Percentiles rank a stretch among this genome's conserved stretches.
phyloP scores from a whole-genome alignment of 2,329 filamentous ascomycete species.

The Colletotrichum phormii region DNA sequence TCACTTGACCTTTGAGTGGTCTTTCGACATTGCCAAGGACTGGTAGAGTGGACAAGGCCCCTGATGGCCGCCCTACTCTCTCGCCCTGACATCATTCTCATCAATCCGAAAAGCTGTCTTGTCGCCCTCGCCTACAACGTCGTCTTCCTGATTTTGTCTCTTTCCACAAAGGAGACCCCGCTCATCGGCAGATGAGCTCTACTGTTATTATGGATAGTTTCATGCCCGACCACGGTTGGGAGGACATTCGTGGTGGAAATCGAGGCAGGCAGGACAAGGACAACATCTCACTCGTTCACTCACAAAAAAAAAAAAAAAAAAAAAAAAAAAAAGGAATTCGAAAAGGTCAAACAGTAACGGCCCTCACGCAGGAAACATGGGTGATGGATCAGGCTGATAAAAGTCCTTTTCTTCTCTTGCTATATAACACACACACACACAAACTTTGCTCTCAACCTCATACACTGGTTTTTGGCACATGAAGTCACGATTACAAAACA shows the following conservation, averaged over 20 bases:
- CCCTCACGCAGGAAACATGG: neutral
- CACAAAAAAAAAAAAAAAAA: neutral
- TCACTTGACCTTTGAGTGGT: constrained; percentile 94
- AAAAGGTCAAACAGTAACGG: neutral
- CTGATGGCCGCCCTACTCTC: neutral
- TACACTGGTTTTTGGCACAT: constrained; percentile 20
- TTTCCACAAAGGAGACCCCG: neutral
- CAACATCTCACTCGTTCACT: neutral
- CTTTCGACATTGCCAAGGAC: constrained; percentile 96
- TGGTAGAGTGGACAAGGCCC: constrained; percentile 68
- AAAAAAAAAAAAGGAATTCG: neutral
- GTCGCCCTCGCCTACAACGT: neutral
- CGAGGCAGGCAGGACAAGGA: neutral
- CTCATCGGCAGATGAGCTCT: no score
- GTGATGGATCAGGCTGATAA: neutral
- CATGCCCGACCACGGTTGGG: neutral
- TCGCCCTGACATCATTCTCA: neutral
- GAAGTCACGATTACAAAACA: constrained; percentile 24
- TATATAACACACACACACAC: neutral
- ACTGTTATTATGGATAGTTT: neutral
- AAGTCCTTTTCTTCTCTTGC: neutral
- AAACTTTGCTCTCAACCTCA: neutral
- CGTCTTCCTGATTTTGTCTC: no score
- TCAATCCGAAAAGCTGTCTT: neutral
- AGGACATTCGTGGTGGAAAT: neutral